These are phyloP conservation scores for Aspergillus sparsus DNA, from an alignment of 495 filamentous ascomycete species.

Conservation along the genomic window DNA sequence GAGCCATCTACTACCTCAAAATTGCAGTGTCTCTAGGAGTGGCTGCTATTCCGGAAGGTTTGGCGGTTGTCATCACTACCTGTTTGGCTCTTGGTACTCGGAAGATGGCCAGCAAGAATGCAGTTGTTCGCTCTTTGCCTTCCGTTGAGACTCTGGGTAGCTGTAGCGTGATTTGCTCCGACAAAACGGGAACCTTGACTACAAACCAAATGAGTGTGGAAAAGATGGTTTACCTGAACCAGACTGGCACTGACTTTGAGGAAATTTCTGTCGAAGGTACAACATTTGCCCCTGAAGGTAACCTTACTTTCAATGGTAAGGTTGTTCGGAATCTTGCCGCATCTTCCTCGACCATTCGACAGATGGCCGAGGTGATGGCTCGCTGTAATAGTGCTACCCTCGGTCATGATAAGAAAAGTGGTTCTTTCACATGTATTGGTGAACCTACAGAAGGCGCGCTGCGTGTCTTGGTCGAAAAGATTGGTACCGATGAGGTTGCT, in stretches of 20 bases:
- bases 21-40: slow-evolving; percentile 99
- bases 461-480: slow-evolving; percentile 89
- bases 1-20: slow-evolving; percentile 99
- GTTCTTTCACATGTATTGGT: slow-evolving; percentile 79
- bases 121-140: slow-evolving; percentile 91
- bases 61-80: slow-evolving; percentile 97
- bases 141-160: slow-evolving; percentile 98
- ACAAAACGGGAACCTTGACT: slow-evolving; percentile 98
- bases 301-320: slow-evolving; percentile 67
- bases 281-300: slow-evolving; percentile 84
- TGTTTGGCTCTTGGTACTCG: slow-evolving; percentile 93
- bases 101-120: slow-evolving; percentile 98
- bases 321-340: slow-evolving; percentile 65
- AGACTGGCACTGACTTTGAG: slow-evolving; percentile 72
- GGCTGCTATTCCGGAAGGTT: slow-evolving; percentile 94
- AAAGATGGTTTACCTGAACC: slow-evolving; percentile 81
- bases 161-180: slow-evolving; percentile 99
- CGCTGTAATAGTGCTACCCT: slow-evolving; percentile 87
- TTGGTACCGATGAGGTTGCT: slow-evolving; percentile 67
- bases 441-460: slow-evolving; percentile 96
- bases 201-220: slow-evolving; percentile 99
- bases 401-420: slow-evolving; percentile 74
- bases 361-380: slow-evolving; percentile 84
- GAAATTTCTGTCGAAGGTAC: slow-evolving; percentile 92
- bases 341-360: slow-evolving; percentile 74